Percentiles rank a stretch among this genome's conserved stretches.
Evolutionary conservation across 140 eudicot genomes (phyloP).

Genomic region (Cichorium intybus): DNA sequence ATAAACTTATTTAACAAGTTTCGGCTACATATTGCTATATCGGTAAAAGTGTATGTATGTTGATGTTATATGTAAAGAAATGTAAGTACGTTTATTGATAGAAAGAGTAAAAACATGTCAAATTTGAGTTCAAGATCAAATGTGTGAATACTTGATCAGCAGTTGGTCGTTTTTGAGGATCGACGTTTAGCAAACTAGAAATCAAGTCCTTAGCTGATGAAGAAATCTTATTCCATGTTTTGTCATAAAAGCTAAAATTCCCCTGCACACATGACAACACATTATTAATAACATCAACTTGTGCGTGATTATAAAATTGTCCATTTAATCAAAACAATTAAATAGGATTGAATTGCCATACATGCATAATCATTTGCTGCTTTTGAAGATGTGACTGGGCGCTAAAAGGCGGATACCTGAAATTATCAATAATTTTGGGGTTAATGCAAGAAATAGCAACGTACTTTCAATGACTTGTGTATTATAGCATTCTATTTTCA

Average conservation of each 20-base stretch:
- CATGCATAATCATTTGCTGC: slow-evolving; percentile 82
- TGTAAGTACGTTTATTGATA: neutral
- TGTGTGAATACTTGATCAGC: slow-evolving; percentile 54
- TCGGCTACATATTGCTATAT: neutral
- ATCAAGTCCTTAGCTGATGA: slow-evolving; percentile 77
- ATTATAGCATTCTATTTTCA: neutral
- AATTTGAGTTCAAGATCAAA: neutral
- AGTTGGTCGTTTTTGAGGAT: slow-evolving; percentile 65
- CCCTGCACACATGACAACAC: slow-evolving; percentile 40
- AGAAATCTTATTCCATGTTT: slow-evolving; percentile 88
- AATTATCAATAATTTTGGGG: neutral
- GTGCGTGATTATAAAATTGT: neutral
- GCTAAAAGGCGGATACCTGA: slow-evolving; percentile 84
- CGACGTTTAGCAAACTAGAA: slow-evolving; percentile 56
- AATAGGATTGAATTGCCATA: slow-evolving; percentile 17
- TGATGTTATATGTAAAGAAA: too few relatives aligned
- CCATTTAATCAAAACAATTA: neutral
- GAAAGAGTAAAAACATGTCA: too few relatives aligned
- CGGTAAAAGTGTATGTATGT: too few relatives aligned
- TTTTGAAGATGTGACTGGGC: slow-evolving; percentile 76
- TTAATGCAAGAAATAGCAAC: neutral
- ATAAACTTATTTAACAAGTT: too few relatives aligned
- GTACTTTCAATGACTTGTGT: neutral
- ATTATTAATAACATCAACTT: neutral
- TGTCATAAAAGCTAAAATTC: slow-evolving; percentile 72